Evolutionary conservation across 208 protist genomes (phyloP), one percentile per base, ranked within the genome.

Genomic region (Porcisia hertigi): DNA sequence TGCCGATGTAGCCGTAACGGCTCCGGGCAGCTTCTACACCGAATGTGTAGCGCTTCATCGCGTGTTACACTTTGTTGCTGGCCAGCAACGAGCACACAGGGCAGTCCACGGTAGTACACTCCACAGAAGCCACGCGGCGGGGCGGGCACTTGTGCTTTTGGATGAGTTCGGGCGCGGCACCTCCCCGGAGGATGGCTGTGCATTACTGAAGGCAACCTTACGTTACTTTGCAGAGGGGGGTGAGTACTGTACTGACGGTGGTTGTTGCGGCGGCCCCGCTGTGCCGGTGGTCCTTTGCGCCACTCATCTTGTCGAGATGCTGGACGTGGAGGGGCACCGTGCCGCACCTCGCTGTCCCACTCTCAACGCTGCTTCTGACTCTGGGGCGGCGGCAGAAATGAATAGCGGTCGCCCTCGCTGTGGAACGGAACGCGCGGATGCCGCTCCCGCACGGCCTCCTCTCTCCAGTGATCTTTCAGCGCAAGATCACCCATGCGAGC

Each of bases 101-200:
- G 47, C 65, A 57, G 1, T 23, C 20, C 63, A 52, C 41, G 2
- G 7, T 41, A 67, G 14, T 41, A 39, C 60, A 7, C 23, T 52
- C 9, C 9, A 30, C 20, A 8, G 23, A 0, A 20, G 7, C 23
- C 41, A 34, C 55, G 43, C 66, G 12, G 80, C 53, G 0, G 81
- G 75, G n/a, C 74, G 71, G 0, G 88, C 92, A 7, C 81, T 99
- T 39, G 75, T 99, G 8, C 70, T 98, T 20, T 49, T 99, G 45
- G 97, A 99, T 77, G 98, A 99, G 75, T 98, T 98, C 82, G 98
- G 98, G 25, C 97, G 97, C 45, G 98, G 96, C 39, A 98, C 96
- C 20, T 72, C 91, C n/a, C 83, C 95, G 1, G 77, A 88, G 45
- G 95, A 98, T 77, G 94, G 89, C n/a, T 81, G 85, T 18, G 91